phyloP scores from a whole-genome alignment of 208 protist genomes.

The Trypanosoma platydactyli region DNA sequence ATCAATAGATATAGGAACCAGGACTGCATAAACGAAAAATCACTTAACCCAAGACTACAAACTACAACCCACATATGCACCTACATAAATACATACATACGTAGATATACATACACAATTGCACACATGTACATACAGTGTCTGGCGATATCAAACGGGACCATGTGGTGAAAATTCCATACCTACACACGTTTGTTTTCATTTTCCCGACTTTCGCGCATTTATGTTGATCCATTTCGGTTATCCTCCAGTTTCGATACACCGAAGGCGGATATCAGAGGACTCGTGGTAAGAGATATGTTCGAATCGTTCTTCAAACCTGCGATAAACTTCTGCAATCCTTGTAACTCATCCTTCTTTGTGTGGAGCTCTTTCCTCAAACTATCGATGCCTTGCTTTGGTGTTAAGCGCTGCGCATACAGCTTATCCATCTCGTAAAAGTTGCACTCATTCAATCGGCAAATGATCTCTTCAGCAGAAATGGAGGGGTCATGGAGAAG shows the following conservation, averaged over 20 bases:
- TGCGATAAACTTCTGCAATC: constrained; percentile 5
- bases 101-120: too few relatives aligned
- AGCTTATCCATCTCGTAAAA: constrained; percentile 30
- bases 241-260: background rate
- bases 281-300: background rate
- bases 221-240: too few relatives aligned
- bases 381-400: constrained; percentile 15
- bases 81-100: too few relatives aligned
- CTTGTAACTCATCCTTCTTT: constrained; percentile 18
- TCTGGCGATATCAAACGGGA: too few relatives aligned
- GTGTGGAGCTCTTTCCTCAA: constrained; percentile 14
- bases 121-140: too few relatives aligned
- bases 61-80: too few relatives aligned
- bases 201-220: too few relatives aligned
- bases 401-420: constrained; percentile 12
- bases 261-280: background rate
- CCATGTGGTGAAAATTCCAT: too few relatives aligned
- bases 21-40: too few relatives aligned
- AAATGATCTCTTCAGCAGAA: constrained; percentile 14
- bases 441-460: constrained; percentile 33
- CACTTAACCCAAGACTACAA: too few relatives aligned
- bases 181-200: too few relatives aligned
- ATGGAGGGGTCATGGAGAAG: constrained; percentile 31
- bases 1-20: too few relatives aligned
- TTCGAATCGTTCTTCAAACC: background rate